Evolutionary conservation across 2,329 filamentous ascomycete species (phyloP), one percentile per base, ranked within the genome.

Genomic region (Neurospora sp.): DNA sequence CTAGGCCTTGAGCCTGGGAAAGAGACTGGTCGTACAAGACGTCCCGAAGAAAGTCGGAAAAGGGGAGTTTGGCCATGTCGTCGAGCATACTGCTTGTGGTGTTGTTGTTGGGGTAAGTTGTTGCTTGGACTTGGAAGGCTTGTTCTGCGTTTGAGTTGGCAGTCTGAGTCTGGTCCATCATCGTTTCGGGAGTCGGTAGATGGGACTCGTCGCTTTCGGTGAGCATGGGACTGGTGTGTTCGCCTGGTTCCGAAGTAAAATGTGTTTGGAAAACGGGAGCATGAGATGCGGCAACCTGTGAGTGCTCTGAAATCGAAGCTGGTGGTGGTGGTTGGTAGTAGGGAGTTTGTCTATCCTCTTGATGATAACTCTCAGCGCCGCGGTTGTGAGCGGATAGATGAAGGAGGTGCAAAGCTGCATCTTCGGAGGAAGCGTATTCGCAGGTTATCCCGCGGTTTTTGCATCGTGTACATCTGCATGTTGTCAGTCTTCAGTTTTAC

Each of bases 41-140:
- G 58, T 85, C 82, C 7, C 82, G 82, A 15, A 87, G 76, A 67
- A 86, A 86, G 68, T 85, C 83, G 19, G 82, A 81, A 72, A 86
- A 86, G 1, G 83, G 82, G 17, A 81, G 75, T 33, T 78, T 78
- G 38, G 77, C 74, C 67, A 80, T 76, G 42, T 80, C 71, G 10
- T 70, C 66, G 1, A 19, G 78, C 58, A 78, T 69, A 8, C 19
- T 52, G 7, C 28, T 62, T 10, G 73, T 67, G 19, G 36, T 58
- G n/a, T 67, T 62, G 36, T 36, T 42, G 36, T 36, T 42, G 17
- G 70, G 70, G 68, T 75, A 75, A 17, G 70, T 68, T 10, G 68
- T 68, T 10, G 68, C 72, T 23, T 71, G 62, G 36, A 33, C 52
- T 33, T 62, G 52, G 15, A 36, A 62, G 15, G 52, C 23, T 73